These are phyloP conservation scores for Haematococcus sp. DNA, from an alignment of 139 green algal genomes.

Conservation along the genomic window DNA sequence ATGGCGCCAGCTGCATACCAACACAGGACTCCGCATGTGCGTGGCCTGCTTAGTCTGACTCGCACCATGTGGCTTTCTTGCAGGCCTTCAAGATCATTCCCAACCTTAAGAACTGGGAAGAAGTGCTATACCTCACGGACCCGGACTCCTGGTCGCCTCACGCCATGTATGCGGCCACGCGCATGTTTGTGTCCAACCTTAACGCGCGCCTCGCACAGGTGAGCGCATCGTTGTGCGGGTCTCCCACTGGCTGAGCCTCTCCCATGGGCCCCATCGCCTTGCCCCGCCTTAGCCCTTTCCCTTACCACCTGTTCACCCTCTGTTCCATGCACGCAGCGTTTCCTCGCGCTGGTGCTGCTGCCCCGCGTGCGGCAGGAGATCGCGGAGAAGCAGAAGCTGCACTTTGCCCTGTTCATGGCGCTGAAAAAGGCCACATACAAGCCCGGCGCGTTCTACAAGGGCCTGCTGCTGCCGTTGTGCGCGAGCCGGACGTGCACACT, in stretches of 20 bases:
- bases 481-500: slow-evolving; percentile 79
- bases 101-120: slow-evolving; percentile 95
- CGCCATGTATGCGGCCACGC: slow-evolving; percentile 86
- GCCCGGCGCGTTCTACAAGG: slow-evolving; percentile 96
- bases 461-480: slow-evolving; percentile 89
- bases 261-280: no score
- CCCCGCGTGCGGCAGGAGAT: slow-evolving; percentile 90
- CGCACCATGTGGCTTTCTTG: no score
- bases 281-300: no score
- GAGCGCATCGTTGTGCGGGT: no score
- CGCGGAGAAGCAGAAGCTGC: slow-evolving; percentile 74
- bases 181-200: slow-evolving; percentile 96
- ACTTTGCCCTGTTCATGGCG: slow-evolving; percentile 96
- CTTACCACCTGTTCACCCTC: no score
- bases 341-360: slow-evolving; percentile 94
- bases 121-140: slow-evolving; percentile 92
- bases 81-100: slow-evolving; percentile 99
- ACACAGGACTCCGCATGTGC: no score
- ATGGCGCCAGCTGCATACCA: no score
- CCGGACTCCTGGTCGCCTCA: slow-evolving; percentile 85
- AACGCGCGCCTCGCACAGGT: slow-evolving; percentile 61
- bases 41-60: no score
- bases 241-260: no score
- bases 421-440: slow-evolving; percentile 98
- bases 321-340: slow-evolving; percentile 66